Conservation (phyloP, 2,329 filamentous ascomycete species). For the Macrophomina tecta region DNA sequence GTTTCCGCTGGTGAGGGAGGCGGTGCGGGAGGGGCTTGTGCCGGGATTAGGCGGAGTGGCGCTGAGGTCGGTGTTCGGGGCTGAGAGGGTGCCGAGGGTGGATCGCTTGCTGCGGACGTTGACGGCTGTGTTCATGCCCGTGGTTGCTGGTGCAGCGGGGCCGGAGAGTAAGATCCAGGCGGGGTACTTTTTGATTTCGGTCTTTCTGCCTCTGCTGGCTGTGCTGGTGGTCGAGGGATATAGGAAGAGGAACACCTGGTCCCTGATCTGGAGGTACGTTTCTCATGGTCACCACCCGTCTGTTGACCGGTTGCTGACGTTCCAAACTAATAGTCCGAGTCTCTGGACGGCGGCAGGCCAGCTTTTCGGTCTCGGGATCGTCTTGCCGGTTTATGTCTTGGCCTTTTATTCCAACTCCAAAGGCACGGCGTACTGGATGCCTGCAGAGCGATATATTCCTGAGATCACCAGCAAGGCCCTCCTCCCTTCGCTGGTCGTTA, state of each 20-base stretch:
- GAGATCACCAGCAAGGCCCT: not conserved
- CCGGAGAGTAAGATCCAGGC: not conserved
- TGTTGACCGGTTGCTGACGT: too few relatives aligned
- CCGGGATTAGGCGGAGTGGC: not conserved
- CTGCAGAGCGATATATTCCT: not conserved
- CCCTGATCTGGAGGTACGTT: not conserved
- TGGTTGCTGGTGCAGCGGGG: not conserved
- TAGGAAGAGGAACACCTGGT: slow-evolving; percentile 9
- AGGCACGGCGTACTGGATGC: slow-evolving; percentile 15
- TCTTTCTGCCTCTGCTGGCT: not conserved
- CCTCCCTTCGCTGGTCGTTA: not conserved
- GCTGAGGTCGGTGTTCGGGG: not conserved
- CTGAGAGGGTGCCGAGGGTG: not conserved
- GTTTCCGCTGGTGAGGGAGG: not conserved
- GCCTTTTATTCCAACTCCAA: not conserved
- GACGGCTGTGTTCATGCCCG: not conserved
- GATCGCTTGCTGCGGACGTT: not conserved
- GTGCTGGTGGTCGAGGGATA: not conserved
- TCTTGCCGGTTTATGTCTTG: slow-evolving; percentile 7
- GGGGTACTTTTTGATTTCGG: not conserved
- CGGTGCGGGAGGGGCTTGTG: not conserved
- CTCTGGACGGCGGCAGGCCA: not conserved
- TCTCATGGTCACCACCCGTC: too few relatives aligned
- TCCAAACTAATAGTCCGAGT: not conserved
- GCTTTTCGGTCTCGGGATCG: not conserved